Evolutionary conservation across 164 flowering plant species (phyloP), one percentile per base, ranked within the genome.

Genomic region (Tetrastigma voinierianum): DNA sequence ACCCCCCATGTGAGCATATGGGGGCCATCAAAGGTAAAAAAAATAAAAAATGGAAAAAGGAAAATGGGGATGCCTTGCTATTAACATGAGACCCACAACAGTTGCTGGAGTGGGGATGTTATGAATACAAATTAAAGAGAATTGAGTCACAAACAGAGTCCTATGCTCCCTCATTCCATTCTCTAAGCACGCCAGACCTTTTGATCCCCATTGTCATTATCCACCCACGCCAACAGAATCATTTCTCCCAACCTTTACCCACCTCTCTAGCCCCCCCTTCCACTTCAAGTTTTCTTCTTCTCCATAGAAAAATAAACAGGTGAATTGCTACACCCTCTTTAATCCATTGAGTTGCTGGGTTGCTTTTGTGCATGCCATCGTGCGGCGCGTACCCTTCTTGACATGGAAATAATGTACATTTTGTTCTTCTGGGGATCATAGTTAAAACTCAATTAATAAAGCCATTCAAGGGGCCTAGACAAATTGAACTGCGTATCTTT

Each of bases 151-250:
- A 25, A 6, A 44, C 32, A 56, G 45, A n/a, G 53, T 51, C 43
- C 43, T 14, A 16, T 18, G 52, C 8, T 1, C 49, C 52, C 14
- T 51, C 67, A 66, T 61, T 62, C 51, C 67, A 61, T 46, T 51
- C 56, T 25, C 52, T 20, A 62, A 58, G 78, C 78, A 75, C 78
- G 74, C 77, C 74, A 70, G 11, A 14, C 61, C 21, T 62, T 69
- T 67, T 18, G 16, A n/a, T 15, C 14, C 40, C 40, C 57, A 32
- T 67, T 52, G 51, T 67, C 69, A 67, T 75, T 66, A 75, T 75
- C 71, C 51, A 0, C 32, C 68, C 71, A 66, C 65, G 67, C 68
- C 15, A 32, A 51, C 62, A 44, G 58, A 70, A 74, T 74, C 78
- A 74, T 70, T 70, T 14, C 71, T 51, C 60, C 70, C 67, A 25